These are phyloP conservation scores for Pascua sp. DNA, from an alignment of 1,284 basidiomycete species.

Conservation along the genomic window DNA sequence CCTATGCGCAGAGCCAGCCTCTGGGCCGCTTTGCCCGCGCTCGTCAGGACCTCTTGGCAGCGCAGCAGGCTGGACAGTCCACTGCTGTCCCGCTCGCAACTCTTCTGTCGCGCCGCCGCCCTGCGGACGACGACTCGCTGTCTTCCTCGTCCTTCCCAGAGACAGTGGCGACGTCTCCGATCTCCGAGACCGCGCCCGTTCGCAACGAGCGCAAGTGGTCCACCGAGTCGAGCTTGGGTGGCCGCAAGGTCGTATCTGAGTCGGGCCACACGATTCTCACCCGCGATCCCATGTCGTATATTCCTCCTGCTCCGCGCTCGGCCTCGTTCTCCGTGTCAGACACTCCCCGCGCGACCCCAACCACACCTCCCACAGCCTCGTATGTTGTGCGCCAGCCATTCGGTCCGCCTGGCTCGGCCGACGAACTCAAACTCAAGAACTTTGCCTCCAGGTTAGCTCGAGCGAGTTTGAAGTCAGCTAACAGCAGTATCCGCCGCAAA, in stretches of 20 bases:
- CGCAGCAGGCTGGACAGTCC: constrained; percentile 15
- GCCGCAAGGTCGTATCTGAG: constrained; percentile 16
- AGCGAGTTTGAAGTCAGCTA: neutral
- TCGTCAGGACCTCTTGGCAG: constrained; percentile 22
- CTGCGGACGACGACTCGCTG: constrained; percentile 18
- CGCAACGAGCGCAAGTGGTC: constrained; percentile 14
- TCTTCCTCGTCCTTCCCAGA: constrained; percentile 11
- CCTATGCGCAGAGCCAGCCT: constrained; percentile 5
- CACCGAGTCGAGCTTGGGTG: constrained; percentile 4
- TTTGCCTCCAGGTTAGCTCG: constrained; percentile 57
- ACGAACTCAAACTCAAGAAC: constrained; percentile 82
- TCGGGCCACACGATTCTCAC: constrained; percentile 8
- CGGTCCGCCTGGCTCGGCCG: constrained; percentile 77
- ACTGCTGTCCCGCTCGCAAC: constrained; percentile 14
- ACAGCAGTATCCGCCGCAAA: constrained; percentile 18
- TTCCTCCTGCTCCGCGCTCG: constrained; percentile 15
- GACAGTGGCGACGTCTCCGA: constrained; percentile 14
- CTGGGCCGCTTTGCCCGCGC: constrained; percentile 37
- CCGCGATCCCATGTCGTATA: constrained; percentile 4
- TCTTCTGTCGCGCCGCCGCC: constrained; percentile 21
- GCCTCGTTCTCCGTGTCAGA: constrained; percentile 14
- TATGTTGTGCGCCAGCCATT: constrained; percentile 66
- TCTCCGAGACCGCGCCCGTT: constrained; percentile 6
- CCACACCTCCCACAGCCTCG: neutral
- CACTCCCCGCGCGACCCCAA: neutral